A percentile compares a stretch with the other conserved stretches of the same genome.
These are phyloP conservation scores for Wallacemonas collosoma DNA, from an alignment of 208 protist genomes.

Conservation along the genomic window DNA sequence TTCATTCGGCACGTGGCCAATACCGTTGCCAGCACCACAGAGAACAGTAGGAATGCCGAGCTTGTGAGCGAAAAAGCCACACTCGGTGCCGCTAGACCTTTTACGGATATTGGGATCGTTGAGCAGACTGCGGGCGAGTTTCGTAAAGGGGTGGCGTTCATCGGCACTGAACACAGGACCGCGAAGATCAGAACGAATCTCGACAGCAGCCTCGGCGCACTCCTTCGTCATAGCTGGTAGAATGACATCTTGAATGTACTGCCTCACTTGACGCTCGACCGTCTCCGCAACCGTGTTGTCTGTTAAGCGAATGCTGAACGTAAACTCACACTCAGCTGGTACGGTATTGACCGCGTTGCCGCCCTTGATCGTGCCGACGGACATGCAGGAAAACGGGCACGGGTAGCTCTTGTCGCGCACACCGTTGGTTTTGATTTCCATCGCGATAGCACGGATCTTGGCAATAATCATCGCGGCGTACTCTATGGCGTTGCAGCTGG, in stretches of 20 bases:
- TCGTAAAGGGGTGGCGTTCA: slow-evolving; percentile 16
- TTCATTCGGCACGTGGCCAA: no score
- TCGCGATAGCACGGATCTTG: slow-evolving; percentile 24
- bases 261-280: background rate
- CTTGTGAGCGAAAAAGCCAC: slow-evolving; percentile 1
- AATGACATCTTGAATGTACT: slow-evolving; percentile 16
- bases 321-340: slow-evolving; percentile 13
- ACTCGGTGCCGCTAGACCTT: background rate
- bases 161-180: slow-evolving; percentile 8
- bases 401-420: slow-evolving; percentile 8
- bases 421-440: slow-evolving; percentile 14
- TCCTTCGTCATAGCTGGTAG: slow-evolving; percentile 24
- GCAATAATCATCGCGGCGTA: slow-evolving; percentile 45
- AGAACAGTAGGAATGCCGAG: slow-evolving; percentile 38
- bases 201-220: slow-evolving; percentile 5
- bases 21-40: slow-evolving; percentile 25
- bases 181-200: slow-evolving; percentile 2
- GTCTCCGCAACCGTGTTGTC: slow-evolving; percentile 2
- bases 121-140: slow-evolving; percentile 1
- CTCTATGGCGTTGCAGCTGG: slow-evolving; percentile 45
- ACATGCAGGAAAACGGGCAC: slow-evolving; percentile 9
- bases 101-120: slow-evolving; percentile 5
- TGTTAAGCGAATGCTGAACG: slow-evolving; percentile 11
- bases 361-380: slow-evolving; percentile 6
- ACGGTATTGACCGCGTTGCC: slow-evolving; percentile 16